Evolutionary conservation across 371 early-diverging fungal genomes (phyloP).

Genomic region (Apophysomyces sp.): DNA sequence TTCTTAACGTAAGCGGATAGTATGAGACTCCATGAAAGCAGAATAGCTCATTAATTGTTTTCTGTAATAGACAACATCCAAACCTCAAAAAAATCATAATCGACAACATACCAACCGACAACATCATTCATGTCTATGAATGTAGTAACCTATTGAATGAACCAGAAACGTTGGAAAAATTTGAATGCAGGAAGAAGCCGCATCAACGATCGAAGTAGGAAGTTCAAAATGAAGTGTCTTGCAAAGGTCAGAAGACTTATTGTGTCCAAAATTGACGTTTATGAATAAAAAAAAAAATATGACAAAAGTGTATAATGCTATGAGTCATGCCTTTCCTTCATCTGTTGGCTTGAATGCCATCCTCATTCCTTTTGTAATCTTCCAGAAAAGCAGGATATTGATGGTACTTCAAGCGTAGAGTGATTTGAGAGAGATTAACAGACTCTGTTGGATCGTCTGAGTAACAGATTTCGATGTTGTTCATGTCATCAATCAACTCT

Average conservation of each 20-base stretch:
- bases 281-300: conserved; percentile 1
- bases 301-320: no score
- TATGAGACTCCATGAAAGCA: conserved; percentile 6
- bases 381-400: no score
- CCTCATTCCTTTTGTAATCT: no score
- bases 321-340: no score
- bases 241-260: neutral
- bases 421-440: neutral
- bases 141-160: conserved; percentile 14
- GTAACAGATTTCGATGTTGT: conserved; percentile 4
- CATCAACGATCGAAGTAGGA: no score
- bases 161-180: conserved; percentile 15
- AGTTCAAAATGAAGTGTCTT: no score
- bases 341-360: no score
- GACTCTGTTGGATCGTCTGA: conserved; percentile 2
- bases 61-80: conserved; percentile 19
- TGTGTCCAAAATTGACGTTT: neutral
- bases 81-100: conserved; percentile 18
- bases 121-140: conserved; percentile 5
- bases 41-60: conserved; percentile 12
- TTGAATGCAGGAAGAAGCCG: conserved; percentile 14
- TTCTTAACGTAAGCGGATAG: neutral
- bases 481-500: neutral
- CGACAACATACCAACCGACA: conserved; percentile 16
- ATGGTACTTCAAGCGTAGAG: no score